A percentile compares a stretch with the other conserved stretches of the same genome.
These are phyloP conservation scores for Blepharisma japonicum DNA, from an alignment of 73 alveolate species.

Conservation along the genomic window DNA sequence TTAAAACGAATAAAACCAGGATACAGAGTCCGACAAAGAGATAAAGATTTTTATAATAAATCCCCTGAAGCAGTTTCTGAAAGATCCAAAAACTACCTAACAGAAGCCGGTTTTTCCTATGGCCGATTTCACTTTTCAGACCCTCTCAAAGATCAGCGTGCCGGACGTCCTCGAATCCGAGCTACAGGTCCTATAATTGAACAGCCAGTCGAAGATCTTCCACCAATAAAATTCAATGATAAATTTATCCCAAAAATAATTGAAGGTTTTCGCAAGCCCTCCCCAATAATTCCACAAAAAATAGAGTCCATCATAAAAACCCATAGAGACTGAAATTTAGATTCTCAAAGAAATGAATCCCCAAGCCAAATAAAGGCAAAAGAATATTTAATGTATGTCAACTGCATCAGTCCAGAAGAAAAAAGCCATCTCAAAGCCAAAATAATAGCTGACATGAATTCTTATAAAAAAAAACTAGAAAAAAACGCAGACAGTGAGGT, in stretches of 20 bases:
- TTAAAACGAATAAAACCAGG: slow-evolving; percentile 17
- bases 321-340: not conserved
- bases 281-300: not conserved
- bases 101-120: slow-evolving; percentile 22
- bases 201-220: not conserved
- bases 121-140: not conserved
- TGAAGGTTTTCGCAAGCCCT: not conserved
- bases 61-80: not conserved
- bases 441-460: not conserved
- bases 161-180: not conserved
- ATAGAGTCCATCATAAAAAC: not conserved
- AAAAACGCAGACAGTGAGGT: not conserved
- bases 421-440: not conserved
- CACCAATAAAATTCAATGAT: not conserved
- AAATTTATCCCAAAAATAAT: not conserved
- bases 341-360: not conserved
- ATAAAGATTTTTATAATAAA: not conserved
- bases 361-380: slow-evolving; percentile 19
- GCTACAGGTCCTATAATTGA: slow-evolving; percentile 23
- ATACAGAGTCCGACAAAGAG: not conserved
- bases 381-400: slow-evolving; percentile 8
- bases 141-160: not conserved
- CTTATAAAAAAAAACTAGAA: not conserved
- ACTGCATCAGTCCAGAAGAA: not conserved
- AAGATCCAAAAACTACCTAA: slow-evolving; percentile 8